Evolutionary conservation across 2,329 filamentous ascomycete species (phyloP), one percentile per base, ranked within the genome.

Genomic region (Fulvia fulva): DNA sequence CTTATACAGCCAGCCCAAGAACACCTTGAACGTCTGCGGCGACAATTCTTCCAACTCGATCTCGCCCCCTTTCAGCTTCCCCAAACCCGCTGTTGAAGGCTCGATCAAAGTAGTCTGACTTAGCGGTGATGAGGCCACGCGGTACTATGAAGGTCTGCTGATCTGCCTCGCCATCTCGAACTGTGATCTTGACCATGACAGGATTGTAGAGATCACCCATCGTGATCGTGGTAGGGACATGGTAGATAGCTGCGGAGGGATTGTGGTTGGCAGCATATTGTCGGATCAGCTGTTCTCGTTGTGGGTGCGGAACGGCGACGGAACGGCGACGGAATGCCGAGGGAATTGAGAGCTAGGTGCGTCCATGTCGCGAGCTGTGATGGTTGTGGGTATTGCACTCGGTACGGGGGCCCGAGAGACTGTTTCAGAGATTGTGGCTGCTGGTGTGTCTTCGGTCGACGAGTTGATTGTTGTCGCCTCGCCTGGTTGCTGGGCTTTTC

Each of bases 1-100:
- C 46, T 23, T 61, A 23, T 61, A 61, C 41, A 63, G 51, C 61
- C 61, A 63, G 0, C 50, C 34, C 9, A 61, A 22, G 43, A 63
- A 63, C 4, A 58, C 49, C 21, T 58, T 37, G 50, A 63, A 57
- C 19, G 51, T 26, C 57, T 41, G 55, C 3, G 52, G 53, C 34
- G 45, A 25, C 16, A 56, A 51, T 22, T 61, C 59, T 1, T 2
- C 25, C 6, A 59, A 23, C 16, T 52, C 45, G 21, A 60, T 50
- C 26, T 34, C 45, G 8, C n/a, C 51, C 43, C 5, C 21, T 34
- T 28, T n/a, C 23, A 19, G 45, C 50, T 26, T 60, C 60, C 37
- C 30, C 50, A 51, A 43, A 55, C 5, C 37, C 34, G n/a, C 51
- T 47, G 32, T 37, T 52, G 44, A 60, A 58, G 1, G 55, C 53